Percentiles rank a stretch among this genome's conserved stretches.
Evolutionary conservation across 176 grass and related monocot species (phyloP).

Genomic region (Thinopyrum elongatum): DNA sequence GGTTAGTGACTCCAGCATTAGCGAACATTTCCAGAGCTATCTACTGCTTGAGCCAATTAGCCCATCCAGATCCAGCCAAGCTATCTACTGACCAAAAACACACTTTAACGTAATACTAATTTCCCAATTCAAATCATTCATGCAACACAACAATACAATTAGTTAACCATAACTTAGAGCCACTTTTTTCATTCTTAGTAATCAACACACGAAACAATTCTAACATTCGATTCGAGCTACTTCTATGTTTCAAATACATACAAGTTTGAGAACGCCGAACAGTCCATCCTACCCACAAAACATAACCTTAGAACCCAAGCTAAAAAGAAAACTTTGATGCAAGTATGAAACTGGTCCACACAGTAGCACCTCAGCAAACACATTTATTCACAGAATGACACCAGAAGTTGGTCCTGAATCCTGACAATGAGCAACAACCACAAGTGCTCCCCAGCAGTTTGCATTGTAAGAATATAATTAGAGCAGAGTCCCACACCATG

Average conservation of each 20-base stretch:
- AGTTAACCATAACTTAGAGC: not conserved
- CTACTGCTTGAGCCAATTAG: not conserved
- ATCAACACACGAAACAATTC: not conserved
- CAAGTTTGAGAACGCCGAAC: not conserved
- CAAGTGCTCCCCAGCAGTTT: not conserved
- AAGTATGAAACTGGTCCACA: not conserved
- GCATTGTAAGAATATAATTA: not conserved
- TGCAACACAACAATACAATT: not conserved
- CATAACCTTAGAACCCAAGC: not conserved
- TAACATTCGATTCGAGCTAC: not conserved
- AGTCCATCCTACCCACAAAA: not conserved
- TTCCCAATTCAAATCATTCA: not conserved
- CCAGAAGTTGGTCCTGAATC: not conserved
- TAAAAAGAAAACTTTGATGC: not conserved
- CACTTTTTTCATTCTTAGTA: not conserved
- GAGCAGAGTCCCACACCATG: not conserved
- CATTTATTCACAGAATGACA: not conserved
- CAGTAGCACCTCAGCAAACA: not conserved
- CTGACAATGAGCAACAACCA: not conserved
- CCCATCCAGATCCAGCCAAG: not conserved
- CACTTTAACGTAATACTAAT: not conserved
- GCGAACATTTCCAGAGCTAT: not conserved
- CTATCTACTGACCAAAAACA: slow-evolving; percentile 2
- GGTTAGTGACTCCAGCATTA: not conserved
- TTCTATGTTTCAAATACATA: not conserved